These are phyloP conservation scores for Syncephalastrum racemosum DNA, from an alignment of 371 early-diverging fungal genomes.

Conservation along the genomic window DNA sequence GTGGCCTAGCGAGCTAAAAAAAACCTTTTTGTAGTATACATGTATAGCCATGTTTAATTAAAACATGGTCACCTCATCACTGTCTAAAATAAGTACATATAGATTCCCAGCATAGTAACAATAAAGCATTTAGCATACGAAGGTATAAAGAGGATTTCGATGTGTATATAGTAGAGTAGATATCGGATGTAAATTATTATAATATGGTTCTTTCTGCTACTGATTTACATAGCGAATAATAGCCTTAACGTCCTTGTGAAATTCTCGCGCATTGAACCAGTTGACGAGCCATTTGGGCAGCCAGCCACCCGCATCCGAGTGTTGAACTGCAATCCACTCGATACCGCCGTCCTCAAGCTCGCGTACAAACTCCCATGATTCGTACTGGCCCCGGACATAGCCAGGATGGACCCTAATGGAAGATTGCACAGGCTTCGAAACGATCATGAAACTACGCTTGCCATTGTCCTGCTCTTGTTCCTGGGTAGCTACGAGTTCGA, in stretches of 20 bases:
- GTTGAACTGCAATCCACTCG: slow-evolving; percentile 32
- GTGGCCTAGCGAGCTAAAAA: not conserved
- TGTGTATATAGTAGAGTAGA: too few species aligned
- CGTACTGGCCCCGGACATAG: slow-evolving; percentile 27
- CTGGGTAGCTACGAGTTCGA: slow-evolving; percentile 28
- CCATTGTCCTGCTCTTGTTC: slow-evolving; percentile 8
- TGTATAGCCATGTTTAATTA: too few species aligned
- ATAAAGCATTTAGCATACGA: too few species aligned
- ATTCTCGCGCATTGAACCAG: slow-evolving; percentile 19
- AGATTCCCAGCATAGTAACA: too few species aligned
- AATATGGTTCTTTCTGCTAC: not conserved
- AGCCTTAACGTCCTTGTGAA: slow-evolving; percentile 22
- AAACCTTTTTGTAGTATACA: too few species aligned
- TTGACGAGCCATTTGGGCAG: slow-evolving; percentile 22
- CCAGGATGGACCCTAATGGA: slow-evolving; percentile 8
- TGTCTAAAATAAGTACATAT: too few species aligned
- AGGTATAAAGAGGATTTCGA: too few species aligned
- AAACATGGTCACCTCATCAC: too few species aligned
- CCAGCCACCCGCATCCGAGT: slow-evolving; percentile 26
- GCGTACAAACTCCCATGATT: slow-evolving; percentile 28
- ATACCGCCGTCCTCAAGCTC: slow-evolving; percentile 21
- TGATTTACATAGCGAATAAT: slow-evolving; percentile 20
- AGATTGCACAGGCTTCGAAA: slow-evolving; percentile 22
- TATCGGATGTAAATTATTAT: too few species aligned
- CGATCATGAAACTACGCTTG: slow-evolving; percentile 23